Conservation (phyloP, 2,329 filamentous ascomycete species). For the Sarocladium brachiariae region DNA sequence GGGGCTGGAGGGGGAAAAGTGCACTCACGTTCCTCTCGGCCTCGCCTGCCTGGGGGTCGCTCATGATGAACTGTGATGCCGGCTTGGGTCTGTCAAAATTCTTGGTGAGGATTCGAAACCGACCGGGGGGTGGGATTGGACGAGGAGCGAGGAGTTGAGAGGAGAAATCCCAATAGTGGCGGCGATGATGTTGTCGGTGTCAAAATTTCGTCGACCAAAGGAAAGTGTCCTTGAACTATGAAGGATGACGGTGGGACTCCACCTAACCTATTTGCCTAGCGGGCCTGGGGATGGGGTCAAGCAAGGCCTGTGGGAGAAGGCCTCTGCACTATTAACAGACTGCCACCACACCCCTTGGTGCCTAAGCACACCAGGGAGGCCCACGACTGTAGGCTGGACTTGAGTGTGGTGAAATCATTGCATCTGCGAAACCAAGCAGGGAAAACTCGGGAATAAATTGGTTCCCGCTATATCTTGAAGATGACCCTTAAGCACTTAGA, state of each 20-base stretch:
- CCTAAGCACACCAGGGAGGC: neutral
- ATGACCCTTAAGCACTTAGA: too few species aligned
- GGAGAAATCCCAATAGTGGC: neutral
- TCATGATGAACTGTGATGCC: slow-evolving; percentile 56
- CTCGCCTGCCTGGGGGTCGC: slow-evolving; percentile 78
- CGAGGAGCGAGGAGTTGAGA: neutral
- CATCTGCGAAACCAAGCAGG: too few species aligned
- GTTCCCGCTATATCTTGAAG: too few species aligned
- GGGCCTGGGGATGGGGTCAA: too few species aligned
- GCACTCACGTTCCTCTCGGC: slow-evolving; percentile 86
- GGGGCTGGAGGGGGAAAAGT: slow-evolving; percentile 10
- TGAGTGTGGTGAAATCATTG: too few species aligned
- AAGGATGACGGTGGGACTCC: too few species aligned
- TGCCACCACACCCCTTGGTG: slow-evolving; percentile 1
- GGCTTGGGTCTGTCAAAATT: slow-evolving; percentile 6
- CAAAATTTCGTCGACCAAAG: slow-evolving; percentile 9
- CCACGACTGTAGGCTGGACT: too few species aligned
- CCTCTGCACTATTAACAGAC: slow-evolving; percentile 3
- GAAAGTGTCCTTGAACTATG: neutral
- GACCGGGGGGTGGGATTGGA: neutral
- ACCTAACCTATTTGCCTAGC: too few species aligned
- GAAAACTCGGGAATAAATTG: too few species aligned
- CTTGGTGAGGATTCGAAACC: slow-evolving; percentile 3
- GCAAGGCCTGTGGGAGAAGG: neutral
- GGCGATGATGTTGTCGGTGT: slow-evolving; percentile 7